Conservation (phyloP, 2,329 filamentous ascomycete species). For the Diaporthe capsici region DNA sequence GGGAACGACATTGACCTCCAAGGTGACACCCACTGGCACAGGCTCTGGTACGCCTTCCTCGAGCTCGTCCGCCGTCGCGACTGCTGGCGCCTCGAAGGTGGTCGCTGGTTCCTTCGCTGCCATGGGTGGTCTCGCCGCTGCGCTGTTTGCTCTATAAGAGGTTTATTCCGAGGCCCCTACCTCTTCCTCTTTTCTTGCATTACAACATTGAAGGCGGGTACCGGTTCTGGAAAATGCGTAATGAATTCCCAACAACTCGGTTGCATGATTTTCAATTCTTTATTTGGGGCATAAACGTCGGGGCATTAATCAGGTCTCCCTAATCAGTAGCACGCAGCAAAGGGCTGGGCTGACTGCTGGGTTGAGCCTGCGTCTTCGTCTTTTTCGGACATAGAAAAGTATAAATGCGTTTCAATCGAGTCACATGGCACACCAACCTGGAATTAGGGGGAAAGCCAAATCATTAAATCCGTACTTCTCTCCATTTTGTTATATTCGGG, state of each 20-base stretch:
- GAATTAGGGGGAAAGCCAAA: neutral
- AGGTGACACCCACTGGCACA: slow-evolving; percentile 33
- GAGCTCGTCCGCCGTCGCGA: slow-evolving; percentile 31
- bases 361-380: neutral
- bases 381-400: slow-evolving; percentile 18
- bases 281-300: slow-evolving; percentile 19
- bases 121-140: slow-evolving; percentile 57
- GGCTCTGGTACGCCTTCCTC: slow-evolving; percentile 30
- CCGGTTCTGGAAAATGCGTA: slow-evolving; percentile 15
- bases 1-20: slow-evolving; percentile 41
- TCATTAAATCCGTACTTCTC: neutral
- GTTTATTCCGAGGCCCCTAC: neutral
- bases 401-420: slow-evolving; percentile 25
- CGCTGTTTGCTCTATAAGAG: slow-evolving; percentile 60
- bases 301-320: slow-evolving; percentile 1
- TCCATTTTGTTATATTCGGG: neutral
- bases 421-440: slow-evolving; percentile 8
- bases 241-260: slow-evolving; percentile 14
- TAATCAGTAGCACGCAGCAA: neutral
- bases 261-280: slow-evolving; percentile 18
- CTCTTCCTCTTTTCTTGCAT: neutral
- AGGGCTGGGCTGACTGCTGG: slow-evolving; percentile 9
- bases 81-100: slow-evolving; percentile 49
- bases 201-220: neutral
- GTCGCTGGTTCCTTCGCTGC: slow-evolving; percentile 57